A percentile compares a stretch with the other conserved stretches of the same genome.
Conservation (phyloP, 2,329 filamentous ascomycete species). For the Exophiala mesophila region DNA sequence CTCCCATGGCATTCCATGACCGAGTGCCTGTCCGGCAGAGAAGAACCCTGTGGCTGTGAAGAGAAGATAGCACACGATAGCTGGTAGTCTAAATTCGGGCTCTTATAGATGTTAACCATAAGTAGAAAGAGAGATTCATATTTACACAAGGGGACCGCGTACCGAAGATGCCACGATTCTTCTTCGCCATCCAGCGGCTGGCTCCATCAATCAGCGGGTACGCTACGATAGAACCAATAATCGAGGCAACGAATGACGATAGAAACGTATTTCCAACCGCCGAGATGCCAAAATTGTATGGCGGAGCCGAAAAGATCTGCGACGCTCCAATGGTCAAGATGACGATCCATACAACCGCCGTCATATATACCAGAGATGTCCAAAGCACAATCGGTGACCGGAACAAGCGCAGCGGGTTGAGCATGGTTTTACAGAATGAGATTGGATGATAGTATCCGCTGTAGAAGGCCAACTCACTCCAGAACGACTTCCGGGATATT, state of each 20-base stretch:
- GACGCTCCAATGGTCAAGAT: slow-evolving; percentile 26
- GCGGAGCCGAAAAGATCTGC: slow-evolving; percentile 27
- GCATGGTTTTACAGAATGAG: slow-evolving; percentile 21
- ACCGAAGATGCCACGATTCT: slow-evolving; percentile 1
- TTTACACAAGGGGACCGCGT: not conserved
- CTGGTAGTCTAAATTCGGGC: slow-evolving; percentile 1
- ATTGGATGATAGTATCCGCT: slow-evolving; percentile 5
- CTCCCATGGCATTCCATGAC: not conserved
- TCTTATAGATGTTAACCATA: not conserved
- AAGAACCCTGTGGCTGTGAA: slow-evolving; percentile 2
- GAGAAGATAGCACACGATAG: slow-evolving; percentile 1
- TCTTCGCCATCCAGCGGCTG: not conserved
- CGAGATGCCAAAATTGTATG: slow-evolving; percentile 29
- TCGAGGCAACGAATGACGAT: slow-evolving; percentile 3
- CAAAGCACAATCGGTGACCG: slow-evolving; percentile 29
- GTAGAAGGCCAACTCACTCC: not conserved
- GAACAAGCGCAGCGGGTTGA: slow-evolving; percentile 29
- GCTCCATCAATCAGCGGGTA: not conserved
- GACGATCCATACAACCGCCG: slow-evolving; percentile 22
- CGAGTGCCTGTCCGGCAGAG: not conserved
- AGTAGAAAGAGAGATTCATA: not conserved
- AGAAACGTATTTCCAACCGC: slow-evolving; percentile 34
- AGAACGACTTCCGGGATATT: not conserved
- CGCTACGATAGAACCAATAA: not conserved
- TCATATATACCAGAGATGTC: slow-evolving; percentile 26